phyloP scores from a whole-genome alignment of 2,329 filamentous ascomycete species.

The Aspergillus tamarii region DNA sequence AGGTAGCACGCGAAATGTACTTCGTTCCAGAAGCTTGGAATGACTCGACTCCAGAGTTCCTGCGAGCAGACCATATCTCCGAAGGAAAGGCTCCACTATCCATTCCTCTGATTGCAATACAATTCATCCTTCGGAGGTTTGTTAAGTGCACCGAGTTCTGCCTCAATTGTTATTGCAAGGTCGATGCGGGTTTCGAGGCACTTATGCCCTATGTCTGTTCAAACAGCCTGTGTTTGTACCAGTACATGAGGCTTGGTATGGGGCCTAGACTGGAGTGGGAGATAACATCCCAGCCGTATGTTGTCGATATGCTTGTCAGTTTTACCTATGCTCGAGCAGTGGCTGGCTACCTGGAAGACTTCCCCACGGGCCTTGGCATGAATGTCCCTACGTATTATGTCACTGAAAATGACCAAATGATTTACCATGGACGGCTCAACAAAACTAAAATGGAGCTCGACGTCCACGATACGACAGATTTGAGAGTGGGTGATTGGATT shows the following conservation, averaged over 20 bases:
- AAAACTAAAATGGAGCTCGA: constrained; percentile 45
- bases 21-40: constrained; percentile 27
- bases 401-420: no score
- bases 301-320: constrained; percentile 81
- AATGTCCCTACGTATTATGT: constrained; percentile 47
- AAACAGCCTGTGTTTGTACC: constrained; percentile 75
- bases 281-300: constrained; percentile 74
- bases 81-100: constrained; percentile 46
- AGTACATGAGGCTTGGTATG: constrained; percentile 85
- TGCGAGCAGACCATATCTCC: constrained; percentile 56
- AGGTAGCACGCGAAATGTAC: constrained; percentile 23
- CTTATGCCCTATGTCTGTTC: constrained; percentile 71
- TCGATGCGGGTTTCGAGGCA: constrained; percentile 62
- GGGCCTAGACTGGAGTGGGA: constrained; percentile 86
- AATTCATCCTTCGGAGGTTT: constrained; percentile 77
- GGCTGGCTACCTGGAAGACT: constrained; percentile 49
- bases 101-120: constrained; percentile 65
- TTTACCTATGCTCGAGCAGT: constrained; percentile 71
- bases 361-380: constrained; percentile 61
- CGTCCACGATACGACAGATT: constrained; percentile 36
- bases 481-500: constrained; percentile 60
- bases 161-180: constrained; percentile 76
- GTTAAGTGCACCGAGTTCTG: constrained; percentile 84
- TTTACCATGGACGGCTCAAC: constrained; percentile 10
- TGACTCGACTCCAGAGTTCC: constrained; percentile 42